Percentiles rank a stretch among this genome's conserved stretches.
Conservation (phyloP, 768 basidiomycete species). For the Lenzites betulinus region DNA sequence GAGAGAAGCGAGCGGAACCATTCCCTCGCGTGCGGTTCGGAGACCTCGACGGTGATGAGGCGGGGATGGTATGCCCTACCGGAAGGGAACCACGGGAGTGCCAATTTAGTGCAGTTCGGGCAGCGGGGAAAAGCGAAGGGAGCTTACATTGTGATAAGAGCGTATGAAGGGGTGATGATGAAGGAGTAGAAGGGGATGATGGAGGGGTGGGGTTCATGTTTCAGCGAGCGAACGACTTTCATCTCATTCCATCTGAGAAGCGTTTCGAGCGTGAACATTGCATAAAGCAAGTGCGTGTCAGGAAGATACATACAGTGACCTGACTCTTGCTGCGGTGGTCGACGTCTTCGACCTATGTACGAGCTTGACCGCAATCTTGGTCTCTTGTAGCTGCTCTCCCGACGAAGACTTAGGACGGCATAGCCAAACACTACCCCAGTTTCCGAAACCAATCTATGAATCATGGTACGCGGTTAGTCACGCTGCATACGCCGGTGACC, state of each 20-base stretch:
- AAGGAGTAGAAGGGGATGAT: conserved; percentile 94
- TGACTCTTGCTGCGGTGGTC: conserved; percentile 86
- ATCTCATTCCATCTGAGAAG: conserved; percentile 91
- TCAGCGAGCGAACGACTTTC: conserved; percentile 89
- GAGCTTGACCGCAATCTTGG: conserved; percentile 87
- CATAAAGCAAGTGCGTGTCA: neutral
- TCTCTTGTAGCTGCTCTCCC: conserved; percentile 42
- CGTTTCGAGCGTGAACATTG: neutral
- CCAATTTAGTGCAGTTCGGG: neutral
- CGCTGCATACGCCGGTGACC: conserved; percentile 1
- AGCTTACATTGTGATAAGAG: conserved; percentile 87
- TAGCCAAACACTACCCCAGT: conserved; percentile 92
- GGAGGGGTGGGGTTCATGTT: conserved; percentile 84
- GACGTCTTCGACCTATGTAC: conserved; percentile 83
- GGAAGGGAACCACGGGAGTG: neutral
- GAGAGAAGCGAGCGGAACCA: conserved; percentile 87
- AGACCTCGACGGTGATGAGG: conserved; percentile 86
- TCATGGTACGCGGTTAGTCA: neutral
- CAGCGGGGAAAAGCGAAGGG: neutral
- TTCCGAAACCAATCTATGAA: conserved; percentile 80
- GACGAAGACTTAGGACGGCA: conserved; percentile 57
- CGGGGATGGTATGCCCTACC: conserved; percentile 84
- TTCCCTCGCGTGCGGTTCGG: conserved; percentile 70
- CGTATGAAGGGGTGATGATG: conserved; percentile 89
- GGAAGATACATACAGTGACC: conserved; percentile 66